These are phyloP conservation scores for Didymella glomerata DNA, from an alignment of 2,329 filamentous ascomycete genomes.

Conservation along the genomic window DNA sequence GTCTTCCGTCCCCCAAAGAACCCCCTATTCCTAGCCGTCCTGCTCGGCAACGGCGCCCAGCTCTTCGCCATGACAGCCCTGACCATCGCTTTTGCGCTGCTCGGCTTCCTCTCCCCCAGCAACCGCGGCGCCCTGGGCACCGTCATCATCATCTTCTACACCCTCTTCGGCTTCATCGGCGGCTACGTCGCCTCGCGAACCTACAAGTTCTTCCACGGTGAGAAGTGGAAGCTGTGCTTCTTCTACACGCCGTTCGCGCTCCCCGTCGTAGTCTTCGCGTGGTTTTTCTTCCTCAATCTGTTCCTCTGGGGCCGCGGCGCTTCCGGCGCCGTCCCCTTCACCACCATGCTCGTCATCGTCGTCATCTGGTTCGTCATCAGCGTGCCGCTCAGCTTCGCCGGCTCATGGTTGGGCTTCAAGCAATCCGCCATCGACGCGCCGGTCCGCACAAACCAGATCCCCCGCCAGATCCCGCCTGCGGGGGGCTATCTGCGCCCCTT, in stretches of 20 bases:
- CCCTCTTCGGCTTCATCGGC: slow-evolving; percentile 88
- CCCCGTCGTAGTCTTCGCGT: slow-evolving; percentile 82
- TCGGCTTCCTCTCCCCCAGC: slow-evolving; percentile 94
- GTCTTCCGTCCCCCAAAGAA: slow-evolving; percentile 90
- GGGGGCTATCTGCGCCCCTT: slow-evolving; percentile 84
- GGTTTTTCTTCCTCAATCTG: slow-evolving; percentile 93
- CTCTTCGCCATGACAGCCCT: slow-evolving; percentile 97
- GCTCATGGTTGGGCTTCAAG: slow-evolving; percentile 93
- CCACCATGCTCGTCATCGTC: slow-evolving; percentile 93
- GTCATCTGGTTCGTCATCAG: slow-evolving; percentile 97
- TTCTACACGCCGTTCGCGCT: slow-evolving; percentile 84
- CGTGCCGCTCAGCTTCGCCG: slow-evolving; percentile 86
- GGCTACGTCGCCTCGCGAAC: slow-evolving; percentile 87
- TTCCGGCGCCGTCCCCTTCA: slow-evolving; percentile 93
- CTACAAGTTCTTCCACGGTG: slow-evolving; percentile 95
- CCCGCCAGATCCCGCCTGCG: slow-evolving; percentile 88
- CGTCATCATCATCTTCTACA: slow-evolving; percentile 92
- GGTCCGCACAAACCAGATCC: slow-evolving; percentile 96
- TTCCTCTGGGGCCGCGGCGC: slow-evolving; percentile 95
- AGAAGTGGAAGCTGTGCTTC: slow-evolving; percentile 95
- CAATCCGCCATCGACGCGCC: slow-evolving; percentile 74
- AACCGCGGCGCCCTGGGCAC: slow-evolving; percentile 94
- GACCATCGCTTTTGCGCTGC: slow-evolving; percentile 89
- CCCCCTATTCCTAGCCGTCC: slow-evolving; percentile 82
- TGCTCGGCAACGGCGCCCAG: slow-evolving; percentile 93